Base-by-base conservation (phyloP, 768 basidiomycete species). In the Leucocoprinus birnbaumii region DNA sequence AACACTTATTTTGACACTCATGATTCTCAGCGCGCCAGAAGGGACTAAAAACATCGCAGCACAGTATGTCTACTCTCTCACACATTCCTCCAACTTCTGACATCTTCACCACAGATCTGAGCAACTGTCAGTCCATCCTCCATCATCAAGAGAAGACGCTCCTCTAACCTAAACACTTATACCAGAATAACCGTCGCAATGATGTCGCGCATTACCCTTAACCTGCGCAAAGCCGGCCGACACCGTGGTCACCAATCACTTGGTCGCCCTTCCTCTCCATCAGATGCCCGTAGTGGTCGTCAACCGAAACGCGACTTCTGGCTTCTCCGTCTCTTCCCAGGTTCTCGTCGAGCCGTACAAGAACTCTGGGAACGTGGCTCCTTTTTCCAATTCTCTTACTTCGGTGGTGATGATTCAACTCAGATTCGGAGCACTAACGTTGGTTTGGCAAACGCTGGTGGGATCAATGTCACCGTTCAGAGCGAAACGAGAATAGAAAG, bases 151-250 rank as follows among this genome's bases (percentile, higher is more conserved):
- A n/a, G n/a, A 40, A 16, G 19, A 19, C 14, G 25, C 22, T 47
- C 18, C 53, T 34, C 37, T 24, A 55, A 11, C n/a, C 49, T 26
- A 10, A 35, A 13, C 22, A 16, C 52, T 10, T 6, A 50, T 40
- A 50, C 11, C 52, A 64, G 61, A 44, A 52, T 62, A 27, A 61
- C 71, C 53, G 71, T 86, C 11, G 73, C 82, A 1, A 86, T 85
- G 80, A 83, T 85, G 76, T 84, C 83, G 3, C 76, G 85, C 7
- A 85, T 86, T 49, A 85, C 84, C 2, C 73, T 86, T 22, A 80
- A 80, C 62, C 72, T 85, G 11, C 78, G 69, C 64, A 79, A 77
- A 65, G 66, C 64, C 10, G 68, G 64, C 2, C 60, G 57, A 16
- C 59, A 63, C 8, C 35, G 38, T n/a, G 37, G 27, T 7, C 25